Conservation (phyloP, 768 basidiomycete genomes). For the Daedaleopsis sinensis region DNA sequence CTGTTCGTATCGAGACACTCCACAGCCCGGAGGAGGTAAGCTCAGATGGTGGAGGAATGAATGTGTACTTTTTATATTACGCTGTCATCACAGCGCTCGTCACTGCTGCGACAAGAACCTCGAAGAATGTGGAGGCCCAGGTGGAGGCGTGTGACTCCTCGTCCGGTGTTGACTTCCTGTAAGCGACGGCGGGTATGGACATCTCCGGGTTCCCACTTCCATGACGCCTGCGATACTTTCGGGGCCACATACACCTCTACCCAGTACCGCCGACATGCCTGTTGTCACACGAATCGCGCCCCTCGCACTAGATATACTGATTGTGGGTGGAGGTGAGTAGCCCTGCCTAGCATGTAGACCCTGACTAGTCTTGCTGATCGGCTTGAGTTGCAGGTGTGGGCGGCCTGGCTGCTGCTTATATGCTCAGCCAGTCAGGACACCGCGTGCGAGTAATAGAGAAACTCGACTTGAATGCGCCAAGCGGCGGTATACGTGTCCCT, state of each 20-base stretch:
- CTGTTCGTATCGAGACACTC: background rate
- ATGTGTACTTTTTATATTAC: no score
- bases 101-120: background rate
- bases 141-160: background rate
- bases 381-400: conserved; percentile 40
- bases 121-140: background rate
- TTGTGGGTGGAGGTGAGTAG: background rate
- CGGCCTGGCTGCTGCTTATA: conserved; percentile 58
- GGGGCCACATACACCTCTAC: background rate
- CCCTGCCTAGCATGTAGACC: background rate
- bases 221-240: background rate
- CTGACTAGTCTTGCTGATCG: background rate
- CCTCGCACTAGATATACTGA: background rate
- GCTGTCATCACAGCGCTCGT: background rate
- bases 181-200: background rate
- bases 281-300: background rate
- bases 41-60: background rate
- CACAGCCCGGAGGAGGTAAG: background rate
- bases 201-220: background rate
- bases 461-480: conserved; percentile 38
- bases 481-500: conserved; percentile 50
- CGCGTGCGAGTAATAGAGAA: conserved; percentile 57
- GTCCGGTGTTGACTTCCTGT: background rate
- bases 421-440: conserved; percentile 62
- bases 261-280: background rate